These are phyloP conservation scores for Tulasnella sp. DNA, from an alignment of 768 basidiomycete genomes.

Conservation along the genomic window DNA sequence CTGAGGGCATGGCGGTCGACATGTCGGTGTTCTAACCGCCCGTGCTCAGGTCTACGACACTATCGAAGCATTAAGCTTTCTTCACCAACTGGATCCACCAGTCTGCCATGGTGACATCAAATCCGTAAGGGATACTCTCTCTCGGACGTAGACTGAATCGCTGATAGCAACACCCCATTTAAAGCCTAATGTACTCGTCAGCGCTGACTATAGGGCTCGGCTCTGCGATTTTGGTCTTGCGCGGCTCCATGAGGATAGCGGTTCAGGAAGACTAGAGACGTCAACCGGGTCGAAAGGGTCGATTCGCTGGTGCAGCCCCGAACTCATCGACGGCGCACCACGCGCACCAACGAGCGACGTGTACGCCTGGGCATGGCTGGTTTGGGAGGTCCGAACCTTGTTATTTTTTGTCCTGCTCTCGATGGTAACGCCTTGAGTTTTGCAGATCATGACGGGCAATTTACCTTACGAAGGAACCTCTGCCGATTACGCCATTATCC, in stretches of 20 bases:
- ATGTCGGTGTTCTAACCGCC: not conserved
- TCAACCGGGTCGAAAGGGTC: not conserved
- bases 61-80: not conserved
- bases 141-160: not conserved
- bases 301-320: too few species aligned
- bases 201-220: not conserved
- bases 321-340: too few species aligned
- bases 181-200: not conserved
- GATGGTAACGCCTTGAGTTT: not conserved
- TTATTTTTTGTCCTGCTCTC: not conserved
- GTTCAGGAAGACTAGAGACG: not conserved
- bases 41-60: not conserved
- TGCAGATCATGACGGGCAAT: not conserved
- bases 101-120: too few species aligned
- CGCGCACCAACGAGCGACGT: not conserved
- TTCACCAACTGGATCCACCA: too few species aligned
- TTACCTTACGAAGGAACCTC: not conserved
- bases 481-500: not conserved
- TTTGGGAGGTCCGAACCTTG: not conserved
- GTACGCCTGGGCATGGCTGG: not conserved
- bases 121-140: not conserved
- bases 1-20: not conserved
- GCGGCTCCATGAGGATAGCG: not conserved
- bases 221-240: constrained; percentile 16
- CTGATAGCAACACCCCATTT: not conserved